A percentile compares a stretch with the other conserved stretches of the same genome.
These are phyloP conservation scores for Pseudogymnoascus destructans DNA, from an alignment of 2,329 filamentous ascomycete species.

Conservation along the genomic window DNA sequence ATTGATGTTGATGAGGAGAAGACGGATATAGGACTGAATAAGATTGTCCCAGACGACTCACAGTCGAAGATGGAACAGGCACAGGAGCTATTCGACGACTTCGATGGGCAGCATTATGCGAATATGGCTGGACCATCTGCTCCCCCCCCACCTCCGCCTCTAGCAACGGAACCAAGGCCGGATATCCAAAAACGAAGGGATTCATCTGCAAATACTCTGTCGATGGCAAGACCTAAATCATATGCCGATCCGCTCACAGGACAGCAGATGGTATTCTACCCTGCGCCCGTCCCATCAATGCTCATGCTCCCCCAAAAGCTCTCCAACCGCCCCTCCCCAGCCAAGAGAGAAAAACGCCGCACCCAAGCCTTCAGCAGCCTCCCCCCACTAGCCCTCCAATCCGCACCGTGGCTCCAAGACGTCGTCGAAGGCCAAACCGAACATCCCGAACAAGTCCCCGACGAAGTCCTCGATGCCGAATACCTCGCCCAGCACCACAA, in stretches of 20 bases:
- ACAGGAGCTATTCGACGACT: conserved; percentile 59
- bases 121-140: conserved; percentile 11
- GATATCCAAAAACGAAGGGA: conserved; percentile 12
- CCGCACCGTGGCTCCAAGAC: conserved; percentile 27
- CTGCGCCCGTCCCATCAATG: conserved; percentile 85
- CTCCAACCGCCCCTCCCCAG: conserved; percentile 55
- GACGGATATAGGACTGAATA: not conserved
- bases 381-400: conserved; percentile 32
- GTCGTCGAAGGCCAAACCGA: conserved; percentile 21
- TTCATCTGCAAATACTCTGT: conserved; percentile 13
- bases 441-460: conserved; percentile 15
- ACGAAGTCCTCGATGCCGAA: conserved; percentile 20
- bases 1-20: conserved; percentile 15
- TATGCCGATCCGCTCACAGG: conserved; percentile 52
- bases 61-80: conserved; percentile 48
- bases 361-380: conserved; percentile 60
- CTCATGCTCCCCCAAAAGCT: conserved; percentile 82
- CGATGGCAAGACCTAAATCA: conserved; percentile 34
- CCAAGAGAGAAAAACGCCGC: conserved; percentile 54
- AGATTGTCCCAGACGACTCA: not conserved
- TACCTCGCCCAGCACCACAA: conserved; percentile 23
- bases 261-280: conserved; percentile 85
- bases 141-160: conserved; percentile 11
- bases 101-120: conserved; percentile 63
- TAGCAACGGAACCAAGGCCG: conserved; percentile 11